Percentiles rank a stretch among this genome's conserved stretches.
phyloP scores from a whole-genome alignment of 2,329 filamentous ascomycete genomes.

The Neospermospora avenae region DNA sequence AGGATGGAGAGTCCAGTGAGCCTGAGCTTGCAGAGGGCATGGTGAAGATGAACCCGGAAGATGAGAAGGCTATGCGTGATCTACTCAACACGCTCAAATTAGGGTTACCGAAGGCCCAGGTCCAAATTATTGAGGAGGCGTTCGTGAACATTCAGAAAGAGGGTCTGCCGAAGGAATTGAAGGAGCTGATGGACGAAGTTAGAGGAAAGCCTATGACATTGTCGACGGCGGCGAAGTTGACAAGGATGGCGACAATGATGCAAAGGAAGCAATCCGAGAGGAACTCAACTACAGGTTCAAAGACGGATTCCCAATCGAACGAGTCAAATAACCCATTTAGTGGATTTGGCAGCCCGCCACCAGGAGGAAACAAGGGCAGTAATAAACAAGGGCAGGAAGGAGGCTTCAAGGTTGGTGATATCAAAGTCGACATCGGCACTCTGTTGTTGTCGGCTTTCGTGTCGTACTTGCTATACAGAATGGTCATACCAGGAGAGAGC shows the following conservation, averaged over 20 bases:
- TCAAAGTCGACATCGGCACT: conserved; percentile 33
- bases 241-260: conserved; percentile 37
- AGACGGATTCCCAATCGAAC: conserved; percentile 29
- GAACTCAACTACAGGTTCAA: conserved; percentile 29
- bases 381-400: conserved; percentile 29
- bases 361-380: conserved; percentile 37
- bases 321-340: conserved; percentile 19
- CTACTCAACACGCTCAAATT: conserved; percentile 54
- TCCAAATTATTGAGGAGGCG: conserved; percentile 54
- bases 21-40: conserved; percentile 28
- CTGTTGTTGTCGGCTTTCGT: conserved; percentile 52
- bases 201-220: conserved; percentile 30
- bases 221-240: conserved; percentile 31
- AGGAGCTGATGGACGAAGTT: conserved; percentile 36
- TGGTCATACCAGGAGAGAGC: conserved; percentile 63
- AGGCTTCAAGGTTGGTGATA: conserved; percentile 23
- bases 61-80: conserved; percentile 55
- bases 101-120: conserved; percentile 60
- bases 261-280: conserved; percentile 29
- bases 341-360: conserved; percentile 17
- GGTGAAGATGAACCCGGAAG: conserved; percentile 47
- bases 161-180: conserved; percentile 62
- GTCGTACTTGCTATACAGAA: conserved; percentile 59
- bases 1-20: conserved; percentile 31
- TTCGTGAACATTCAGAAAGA: conserved; percentile 61